phyloP scores from a whole-genome alignment of 2,329 filamentous ascomycete genomes.

The Colletotrichum somersetense region DNA sequence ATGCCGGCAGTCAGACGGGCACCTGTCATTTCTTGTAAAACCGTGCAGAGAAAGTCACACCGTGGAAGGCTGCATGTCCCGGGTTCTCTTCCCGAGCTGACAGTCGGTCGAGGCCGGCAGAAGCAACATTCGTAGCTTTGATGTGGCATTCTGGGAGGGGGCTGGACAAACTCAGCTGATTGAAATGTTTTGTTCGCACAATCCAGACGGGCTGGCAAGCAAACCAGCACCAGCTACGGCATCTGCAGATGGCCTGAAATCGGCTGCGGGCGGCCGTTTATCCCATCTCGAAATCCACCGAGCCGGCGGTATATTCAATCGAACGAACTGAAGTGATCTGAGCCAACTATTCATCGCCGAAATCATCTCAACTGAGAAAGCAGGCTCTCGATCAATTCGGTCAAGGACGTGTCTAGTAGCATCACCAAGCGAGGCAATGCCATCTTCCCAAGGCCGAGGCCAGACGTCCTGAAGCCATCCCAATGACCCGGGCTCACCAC shows the following conservation, averaged over 20 bases:
- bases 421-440: background rate
- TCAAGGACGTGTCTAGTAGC: background rate
- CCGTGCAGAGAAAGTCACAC: background rate
- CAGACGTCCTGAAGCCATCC: background rate
- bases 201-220: background rate
- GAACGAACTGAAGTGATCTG: too few relatives aligned
- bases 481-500: constrained; percentile 1
- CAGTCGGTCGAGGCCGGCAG: constrained; percentile 11
- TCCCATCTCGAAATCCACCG: constrained; percentile 11
- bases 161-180: background rate
- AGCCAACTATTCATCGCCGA: too few relatives aligned
- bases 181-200: background rate
- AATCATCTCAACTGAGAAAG: background rate
- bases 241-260: constrained; percentile 7
- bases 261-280: constrained; percentile 34
- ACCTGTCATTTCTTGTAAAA: constrained; percentile 15
- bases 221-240: constrained; percentile 3
- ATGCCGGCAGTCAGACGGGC: background rate
- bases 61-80: constrained; percentile 25
- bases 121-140: background rate
- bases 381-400: background rate
- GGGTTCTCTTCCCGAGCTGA: constrained; percentile 14
- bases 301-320: background rate
- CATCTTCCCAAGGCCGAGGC: too few relatives aligned
- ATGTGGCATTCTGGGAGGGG: background rate